Conservation (phyloP, 169 alveolate genomes). For the Nephromyces sp. region DNA sequence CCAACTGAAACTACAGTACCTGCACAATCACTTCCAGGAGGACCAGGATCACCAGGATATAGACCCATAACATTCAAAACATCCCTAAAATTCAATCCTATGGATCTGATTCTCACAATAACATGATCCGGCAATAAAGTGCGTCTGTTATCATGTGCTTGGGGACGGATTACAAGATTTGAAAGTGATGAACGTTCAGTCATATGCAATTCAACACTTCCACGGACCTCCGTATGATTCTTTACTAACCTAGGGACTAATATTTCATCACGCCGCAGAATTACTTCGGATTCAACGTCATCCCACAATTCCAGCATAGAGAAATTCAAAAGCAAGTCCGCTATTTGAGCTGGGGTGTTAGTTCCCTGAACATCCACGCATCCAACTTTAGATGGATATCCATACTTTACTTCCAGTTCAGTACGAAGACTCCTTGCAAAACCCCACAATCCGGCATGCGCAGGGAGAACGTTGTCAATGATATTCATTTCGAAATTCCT, state of each 20-base stretch:
- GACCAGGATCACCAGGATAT: constrained; percentile 71
- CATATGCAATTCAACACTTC: constrained; percentile 31
- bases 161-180: constrained; percentile 35
- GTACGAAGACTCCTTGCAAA: constrained; percentile 41
- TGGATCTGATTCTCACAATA: constrained; percentile 37
- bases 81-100: constrained; percentile 51
- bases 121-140: constrained; percentile 31
- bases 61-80: constrained; percentile 55
- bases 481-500: too few species aligned
- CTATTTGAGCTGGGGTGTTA: neutral
- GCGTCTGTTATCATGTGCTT: constrained; percentile 27
- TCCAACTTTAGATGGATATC: constrained; percentile 7
- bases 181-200: constrained; percentile 39
- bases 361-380: constrained; percentile 28
- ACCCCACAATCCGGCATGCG: constrained; percentile 55
- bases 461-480: too few species aligned
- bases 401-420: constrained; percentile 20
- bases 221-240: constrained; percentile 17
- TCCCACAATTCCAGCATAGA: constrained; percentile 11
- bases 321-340: neutral
- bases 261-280: constrained; percentile 37
- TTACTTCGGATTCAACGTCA: constrained; percentile 17
- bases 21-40: constrained; percentile 59
- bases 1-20: constrained; percentile 50
- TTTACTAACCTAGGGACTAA: constrained; percentile 13